Base-by-base conservation (phyloP, 1,139 yeast genomes). In the Candida sanyaensis region DNA sequence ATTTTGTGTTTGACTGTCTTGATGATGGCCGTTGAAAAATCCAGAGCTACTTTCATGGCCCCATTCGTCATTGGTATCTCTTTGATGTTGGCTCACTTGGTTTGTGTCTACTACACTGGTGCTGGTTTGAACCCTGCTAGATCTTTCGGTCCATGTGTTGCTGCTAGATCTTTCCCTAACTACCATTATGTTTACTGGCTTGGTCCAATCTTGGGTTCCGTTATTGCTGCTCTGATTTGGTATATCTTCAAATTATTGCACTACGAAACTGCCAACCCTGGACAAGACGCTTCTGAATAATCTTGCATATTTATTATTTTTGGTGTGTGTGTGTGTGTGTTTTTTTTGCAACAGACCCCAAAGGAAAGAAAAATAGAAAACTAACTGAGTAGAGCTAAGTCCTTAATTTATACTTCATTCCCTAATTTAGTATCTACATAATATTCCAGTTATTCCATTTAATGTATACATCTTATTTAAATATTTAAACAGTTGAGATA, bases 121-220 rank as follows among this genome's bases (percentile, higher is more conserved):
- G 96, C 96, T 40, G 96, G 96, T 64, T 76, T 88, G 63, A 89
- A 89, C 78, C 96, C 96, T 48, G 96, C 96, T 43, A 84, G 97
- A 75, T 75, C 90, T 30, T 81, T 90, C 53, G 97, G 97, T 62
- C 96, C 96, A 47, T 80, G 85, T 65, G 76, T 88, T 51, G 96
- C 92, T 50, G 78, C 80, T 49, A 73, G 69, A 50, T 73, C 80
- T 33, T 90, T 90, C 84, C 96, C 96, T 38, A 68, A 64, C 61
- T 89, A 90, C 71, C 91, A 84, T 76, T 90, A 96, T 96, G 88
- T 90, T 56, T 90, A 90, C 77, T 88, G 96, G 95, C 80, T 90
- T 49, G 96, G 96, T 50, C 96, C 96, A 53, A 59, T 84, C 48
- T 62, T 87, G 52, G 96, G 96, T 55, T 71, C 93, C 6, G 55